Base-by-base conservation (phyloP, 331 rosid species). In the Arachis monticola region DNA sequence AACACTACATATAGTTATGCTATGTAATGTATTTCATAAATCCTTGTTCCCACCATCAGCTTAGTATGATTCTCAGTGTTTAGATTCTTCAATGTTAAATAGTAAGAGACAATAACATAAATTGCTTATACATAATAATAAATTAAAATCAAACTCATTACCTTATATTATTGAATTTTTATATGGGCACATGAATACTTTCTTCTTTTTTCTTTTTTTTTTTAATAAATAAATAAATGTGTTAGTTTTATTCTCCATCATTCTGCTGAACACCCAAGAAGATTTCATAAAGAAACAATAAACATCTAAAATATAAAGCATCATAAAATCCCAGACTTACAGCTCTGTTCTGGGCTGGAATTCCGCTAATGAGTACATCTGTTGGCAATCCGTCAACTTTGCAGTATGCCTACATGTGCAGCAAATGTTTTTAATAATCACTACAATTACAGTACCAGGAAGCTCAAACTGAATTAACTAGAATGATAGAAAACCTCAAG, bases 261-360 rank as follows among this genome's bases (percentile, higher is more conserved):
- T 51, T 2, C 51, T 30, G 12, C 62, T 22, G 4, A 65, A 60
- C 46, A 53, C 32, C 60, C 13, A 7, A 13, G 9, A 59, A 53
- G 41, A 60, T 27, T 50, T n/a, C 50, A 42, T 17, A 53, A 35
- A 66, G 56, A 66, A 32, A 46, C 22, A 46, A 52, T 9, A 10
- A 52, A 48, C 48, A 73, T 5, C 61, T 32, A 35, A 30, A 52
- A 41, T 48, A 7, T 11, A 51, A 27, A 11, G 30, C 30, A 55
- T 38, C 11, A 56, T 11, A 22, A 67, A 64, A 41, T 22, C 70
- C 50, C 76, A 70, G 7, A 83, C 97, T 88, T 81, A 95, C 99
- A 73, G 99, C 99, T 90, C 97, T 90, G 79, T 92, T 95, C 85
- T 95, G 99, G 79, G 89, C 77, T 5, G 84, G 73, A 78, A 77